A percentile compares a stretch with the other conserved stretches of the same genome.
These are phyloP conservation scores for Colletotrichum sp. DNA, from an alignment of 2,329 filamentous ascomycete genomes.

Conservation along the genomic window DNA sequence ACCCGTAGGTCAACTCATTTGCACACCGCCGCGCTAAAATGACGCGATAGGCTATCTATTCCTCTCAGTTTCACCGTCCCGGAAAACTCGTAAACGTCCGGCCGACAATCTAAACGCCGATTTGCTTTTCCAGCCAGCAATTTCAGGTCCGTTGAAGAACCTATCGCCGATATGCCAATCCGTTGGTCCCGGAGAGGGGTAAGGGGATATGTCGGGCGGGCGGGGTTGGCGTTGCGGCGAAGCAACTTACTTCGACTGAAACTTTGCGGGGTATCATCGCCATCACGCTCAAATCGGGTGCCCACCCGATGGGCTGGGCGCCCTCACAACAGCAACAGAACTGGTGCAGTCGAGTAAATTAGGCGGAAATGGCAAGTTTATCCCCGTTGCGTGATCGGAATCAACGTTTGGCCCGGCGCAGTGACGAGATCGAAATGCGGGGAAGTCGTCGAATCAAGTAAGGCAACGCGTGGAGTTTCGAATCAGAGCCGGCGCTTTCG, in stretches of 20 bases:
- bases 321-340: background rate
- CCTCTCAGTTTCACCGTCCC: background rate
- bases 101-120: background rate
- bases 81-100: background rate
- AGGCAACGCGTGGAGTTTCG: background rate
- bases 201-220: background rate
- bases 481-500: constrained; percentile 7
- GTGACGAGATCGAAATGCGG: constrained; percentile 4
- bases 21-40: background rate
- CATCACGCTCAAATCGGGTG: background rate
- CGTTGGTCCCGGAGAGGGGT: background rate
- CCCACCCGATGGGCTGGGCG: background rate
- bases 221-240: background rate
- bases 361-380: constrained; percentile 7
- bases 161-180: background rate
- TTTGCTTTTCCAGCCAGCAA: background rate
- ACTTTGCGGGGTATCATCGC: background rate
- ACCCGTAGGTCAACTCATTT: background rate
- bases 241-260: background rate
- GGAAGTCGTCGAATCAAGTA: constrained; percentile 13
- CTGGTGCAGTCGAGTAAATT: background rate
- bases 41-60: background rate
- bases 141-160: background rate
- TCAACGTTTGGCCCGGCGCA: background rate
- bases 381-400: background rate